These are phyloP conservation scores for Litchi chinensis DNA, from an alignment of 345 rosid species.

Conservation along the genomic window DNA sequence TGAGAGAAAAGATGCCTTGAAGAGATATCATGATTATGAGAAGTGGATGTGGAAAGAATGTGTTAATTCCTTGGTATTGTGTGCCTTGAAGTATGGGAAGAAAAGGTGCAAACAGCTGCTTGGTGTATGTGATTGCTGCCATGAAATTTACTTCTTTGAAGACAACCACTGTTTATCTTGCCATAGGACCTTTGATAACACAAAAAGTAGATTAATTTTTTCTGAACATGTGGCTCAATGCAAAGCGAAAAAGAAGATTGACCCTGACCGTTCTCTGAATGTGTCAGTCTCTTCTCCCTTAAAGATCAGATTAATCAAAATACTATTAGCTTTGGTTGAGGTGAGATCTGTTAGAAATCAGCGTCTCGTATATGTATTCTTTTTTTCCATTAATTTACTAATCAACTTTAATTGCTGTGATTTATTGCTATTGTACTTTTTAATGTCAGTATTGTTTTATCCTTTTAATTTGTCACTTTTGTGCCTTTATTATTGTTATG, in stretches of 20 bases:
- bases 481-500: neutral
- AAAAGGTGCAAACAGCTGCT: slow-evolving; percentile 53
- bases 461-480: neutral
- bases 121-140: slow-evolving; percentile 57
- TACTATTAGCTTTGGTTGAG: slow-evolving; percentile 67
- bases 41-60: slow-evolving; percentile 81
- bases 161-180: slow-evolving; percentile 56
- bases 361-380: neutral
- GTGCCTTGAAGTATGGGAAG: slow-evolving; percentile 60
- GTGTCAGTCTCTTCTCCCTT: slow-evolving; percentile 47
- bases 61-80: slow-evolving; percentile 37
- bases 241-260: slow-evolving; percentile 28
- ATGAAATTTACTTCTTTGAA: slow-evolving; percentile 43
- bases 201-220: slow-evolving; percentile 35
- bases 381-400: neutral
- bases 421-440: neutral
- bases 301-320: slow-evolving; percentile 64
- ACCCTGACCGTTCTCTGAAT: slow-evolving; percentile 21
- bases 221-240: slow-evolving; percentile 50
- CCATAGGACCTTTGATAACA: slow-evolving; percentile 37
- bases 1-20: slow-evolving; percentile 48
- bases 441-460: neutral
- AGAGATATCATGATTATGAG: slow-evolving; percentile 74
- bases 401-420: neutral
- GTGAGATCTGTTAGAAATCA: slow-evolving; percentile 35